Evolutionary conservation across 2,329 filamentous ascomycete species (phyloP), one percentile per base, ranked within the genome.

Genomic region (Elsinoe perseae): DNA sequence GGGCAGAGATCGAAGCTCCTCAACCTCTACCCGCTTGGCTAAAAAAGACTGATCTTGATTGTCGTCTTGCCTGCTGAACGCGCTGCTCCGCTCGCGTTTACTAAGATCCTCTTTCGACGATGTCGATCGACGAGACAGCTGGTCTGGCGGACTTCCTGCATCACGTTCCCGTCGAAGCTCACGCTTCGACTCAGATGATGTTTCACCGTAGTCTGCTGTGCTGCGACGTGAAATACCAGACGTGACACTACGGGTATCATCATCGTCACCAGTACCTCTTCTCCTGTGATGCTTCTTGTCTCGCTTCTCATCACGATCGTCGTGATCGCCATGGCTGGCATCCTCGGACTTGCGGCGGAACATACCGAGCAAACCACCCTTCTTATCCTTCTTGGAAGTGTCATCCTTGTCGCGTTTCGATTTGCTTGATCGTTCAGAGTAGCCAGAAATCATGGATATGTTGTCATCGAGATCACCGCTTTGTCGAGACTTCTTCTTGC

Each of bases 11-110:
- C 73, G 74, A 76, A 77, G 72, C 72, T 73, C 72, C 68, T 68
- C 61, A 66, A 78, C 77, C 79, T 81, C 80, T 77, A 78, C 80
- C 80, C 79, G 74, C 72, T 74, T 73, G 67, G 69, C 80, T 84
- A 83, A 82, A 83, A 83, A 83, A 83, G 80, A 77, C 73, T 76
- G 66, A 54, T 72, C 66, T 12, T 53, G 36, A 57, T 71, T 43
- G 32, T 40, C 32, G 27, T 58, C 27, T 27, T 56, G 30, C 12
- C 43, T 34, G 36, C 42, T 40, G n/a, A 40, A 16, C 27, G 54
- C 43, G 25, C 36, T 32, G 16, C 42, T 40, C 9, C 36, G 46
- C 4, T 50, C 27, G 43, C 48, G 48, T 16, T 52, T 52, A 4
- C 48, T n/a, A 27, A 52, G 28, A 14, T 52, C 48, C 18, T 52